Percentiles rank a stretch among this genome's conserved stretches.
These are phyloP conservation scores for Epichloe elymi DNA, from an alignment of 2,329 filamentous ascomycete species.

Conservation along the genomic window DNA sequence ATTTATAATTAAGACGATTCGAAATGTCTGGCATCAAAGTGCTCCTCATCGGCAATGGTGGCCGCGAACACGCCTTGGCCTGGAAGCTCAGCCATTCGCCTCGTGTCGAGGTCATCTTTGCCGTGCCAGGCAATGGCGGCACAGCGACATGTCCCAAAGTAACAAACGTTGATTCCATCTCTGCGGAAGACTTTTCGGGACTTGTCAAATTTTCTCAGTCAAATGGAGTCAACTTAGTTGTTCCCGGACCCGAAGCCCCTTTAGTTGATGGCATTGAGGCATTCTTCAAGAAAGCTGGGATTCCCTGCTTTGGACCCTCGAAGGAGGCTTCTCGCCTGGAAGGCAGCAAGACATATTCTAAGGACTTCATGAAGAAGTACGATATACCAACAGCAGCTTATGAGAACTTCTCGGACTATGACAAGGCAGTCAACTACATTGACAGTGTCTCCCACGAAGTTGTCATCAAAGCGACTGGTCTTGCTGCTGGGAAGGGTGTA, in stretches of 20 bases:
- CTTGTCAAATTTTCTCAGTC: slow-evolving; percentile 64
- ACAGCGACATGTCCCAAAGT: slow-evolving; percentile 60
- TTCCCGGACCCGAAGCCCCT: slow-evolving; percentile 88
- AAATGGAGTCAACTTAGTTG: slow-evolving; percentile 65
- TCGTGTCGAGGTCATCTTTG: slow-evolving; percentile 61
- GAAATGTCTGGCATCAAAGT: slow-evolving; percentile 42
- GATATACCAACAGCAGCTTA: slow-evolving; percentile 84
- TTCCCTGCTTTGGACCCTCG: slow-evolving; percentile 76
- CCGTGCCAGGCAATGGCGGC: slow-evolving; percentile 73
- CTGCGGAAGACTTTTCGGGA: slow-evolving; percentile 62
- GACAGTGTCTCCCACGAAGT: slow-evolving; percentile 57
- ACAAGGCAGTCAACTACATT: slow-evolving; percentile 60
- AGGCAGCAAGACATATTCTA: slow-evolving; percentile 92
- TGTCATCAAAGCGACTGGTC: slow-evolving; percentile 86
- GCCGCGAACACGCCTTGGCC: slow-evolving; percentile 84
- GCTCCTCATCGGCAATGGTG: slow-evolving; percentile 84
- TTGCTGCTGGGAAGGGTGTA: slow-evolving; percentile 92
- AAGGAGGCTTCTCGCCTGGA: slow-evolving; percentile 80
- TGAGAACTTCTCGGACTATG: slow-evolving; percentile 73
- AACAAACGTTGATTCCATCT: slow-evolving; percentile 55
- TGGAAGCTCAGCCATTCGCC: slow-evolving; percentile 86
- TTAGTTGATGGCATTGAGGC: slow-evolving; percentile 81
- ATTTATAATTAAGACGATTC: neutral
- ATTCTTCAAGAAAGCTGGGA: slow-evolving; percentile 61
- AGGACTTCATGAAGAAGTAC: slow-evolving; percentile 93